Evolutionary conservation across 1,284 basidiomycete genomes (phyloP), one percentile per base, ranked within the genome.

Genomic region (Cystobasidium pallidum): DNA sequence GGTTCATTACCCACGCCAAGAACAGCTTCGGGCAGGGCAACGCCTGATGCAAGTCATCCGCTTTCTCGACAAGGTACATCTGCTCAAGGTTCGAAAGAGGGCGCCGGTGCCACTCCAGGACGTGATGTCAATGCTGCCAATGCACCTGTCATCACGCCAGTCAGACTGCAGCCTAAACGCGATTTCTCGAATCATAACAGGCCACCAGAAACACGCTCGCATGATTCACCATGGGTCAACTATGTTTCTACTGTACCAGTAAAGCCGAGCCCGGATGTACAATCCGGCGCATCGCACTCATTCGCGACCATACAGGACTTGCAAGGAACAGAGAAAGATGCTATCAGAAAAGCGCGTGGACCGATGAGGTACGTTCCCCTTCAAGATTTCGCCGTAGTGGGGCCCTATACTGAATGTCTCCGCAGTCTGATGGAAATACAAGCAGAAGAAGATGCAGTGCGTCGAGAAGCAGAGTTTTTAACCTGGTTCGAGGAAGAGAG

Each of bases 221-320:
- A 49, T 34, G 77, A 80, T 54, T 67, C 67, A 19, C 75, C 76
- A 10, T 78, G 78, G 79, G 76, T 77, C 61, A 77, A 78, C 64
- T 78, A 77, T 66, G 52, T 47, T 45, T 84, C 85, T 86, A 89
- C 47, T 30, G 68, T 68, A 13, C 32, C 43, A 54, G 62, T 57
- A 47, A 21, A 26, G 49, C 54, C 45, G 19, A 55, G 4, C 28
- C 13, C 26, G 15, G 49, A 54, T 36, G 15, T 28, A 36, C 8
- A 49, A 58, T 2, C 65, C 15, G 7, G 43, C 51, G n/a, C 7
- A 55, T 3, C 55, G 58, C n/a, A 55, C 39, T 94, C 92, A 0
- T 88, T 96, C 62, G 84, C 87, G 0, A 90, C 88, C 10, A 96
- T 96, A 66, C 92, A 95, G 80, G 84, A 88, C 78, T 83, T 89